Base-by-base conservation (phyloP, 208 protist species). In the Trichomonas vaginalis region DNA sequence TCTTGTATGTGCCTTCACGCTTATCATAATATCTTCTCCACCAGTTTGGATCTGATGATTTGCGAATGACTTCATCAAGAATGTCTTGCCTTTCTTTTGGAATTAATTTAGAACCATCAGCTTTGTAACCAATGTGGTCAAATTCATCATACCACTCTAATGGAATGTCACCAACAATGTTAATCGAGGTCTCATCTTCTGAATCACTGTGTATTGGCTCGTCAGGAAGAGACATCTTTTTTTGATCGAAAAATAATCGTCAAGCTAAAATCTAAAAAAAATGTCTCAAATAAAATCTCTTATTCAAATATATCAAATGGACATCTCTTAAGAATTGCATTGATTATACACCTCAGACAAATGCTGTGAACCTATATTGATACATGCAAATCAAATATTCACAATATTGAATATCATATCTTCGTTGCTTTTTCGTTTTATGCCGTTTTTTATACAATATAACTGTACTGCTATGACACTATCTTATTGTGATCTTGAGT, bases 61-160 rank as follows among this genome's bases (percentile, higher is more conserved):
- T 23, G 42, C 35, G 15, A 27, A 92, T 92, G 45, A 92, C n/a
- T 92, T 92, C 86, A 32, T 92, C 86, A 47, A 92, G 42, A 39
- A 45, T 4, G 27, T 92, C 35, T 92, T 42, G 86, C 32, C 86
- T 92, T 92, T 92, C 86, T 92, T 92, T 92, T 0, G 86, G 86
- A 51, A 92, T 92, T 2, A 92, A 42, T 92, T 92, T 92, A 12
- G 42, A 42, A 17, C 86, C 86, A 35, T 42, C 45, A n/a, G 86
- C 86, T 9, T 40, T 92, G 37, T 92, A 92, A 39, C 86, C 86
- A 51, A 92, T 92, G n/a, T 92, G 86, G n/a, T 40, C 27, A 51
- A 92, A 92, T 47, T 92, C n/a, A 47, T 92, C 86, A 32, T 92
- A 92, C 86, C 86, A 92, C 45, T 92, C 86, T 4, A 92, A 17